Percentiles rank a stretch among this genome's conserved stretches.
These are phyloP conservation scores for Phaeosphaeriaceae sp. DNA, from an alignment of 2,329 filamentous ascomycete species.

Conservation along the genomic window DNA sequence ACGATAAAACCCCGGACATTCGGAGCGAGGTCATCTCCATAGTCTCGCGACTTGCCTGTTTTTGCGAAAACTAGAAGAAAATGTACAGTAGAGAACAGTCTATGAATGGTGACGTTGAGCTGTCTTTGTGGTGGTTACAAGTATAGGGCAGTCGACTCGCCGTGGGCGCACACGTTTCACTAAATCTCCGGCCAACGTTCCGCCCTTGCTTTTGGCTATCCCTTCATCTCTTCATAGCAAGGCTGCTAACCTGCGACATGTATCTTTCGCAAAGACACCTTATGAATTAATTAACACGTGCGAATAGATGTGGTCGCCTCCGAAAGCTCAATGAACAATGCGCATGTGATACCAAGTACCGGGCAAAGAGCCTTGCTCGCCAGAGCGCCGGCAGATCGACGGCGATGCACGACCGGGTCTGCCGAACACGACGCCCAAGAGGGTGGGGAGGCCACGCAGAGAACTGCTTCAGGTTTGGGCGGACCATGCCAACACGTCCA, in stretches of 20 bases:
- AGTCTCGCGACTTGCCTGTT: background rate
- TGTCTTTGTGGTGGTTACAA: background rate
- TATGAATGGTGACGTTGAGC: background rate
- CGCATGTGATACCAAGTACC: background rate
- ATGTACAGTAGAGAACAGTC: background rate
- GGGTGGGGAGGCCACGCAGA: conserved; percentile 9
- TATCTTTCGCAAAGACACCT: background rate
- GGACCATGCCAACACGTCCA: conserved; percentile 11
- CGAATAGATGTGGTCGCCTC: background rate
- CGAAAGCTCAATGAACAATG: background rate
- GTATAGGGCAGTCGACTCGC: background rate
- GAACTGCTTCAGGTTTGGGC: conserved; percentile 13
- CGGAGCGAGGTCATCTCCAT: background rate
- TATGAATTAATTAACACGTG: background rate
- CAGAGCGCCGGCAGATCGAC: conserved; percentile 20
- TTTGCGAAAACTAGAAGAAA: background rate
- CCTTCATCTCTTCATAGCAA: conserved; percentile 22
- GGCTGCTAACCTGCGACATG: conserved; percentile 7
- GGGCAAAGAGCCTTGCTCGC: background rate
- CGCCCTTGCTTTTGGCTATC: conserved; percentile 11
- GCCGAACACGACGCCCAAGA: background rate
- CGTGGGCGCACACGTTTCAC: conserved; percentile 15
- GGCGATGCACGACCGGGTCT: background rate
- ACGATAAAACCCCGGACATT: background rate
- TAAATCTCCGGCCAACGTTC: conserved; percentile 11